Conservation (phyloP, 202 grass and related monocot species). For the Dendrocalamus latiflorus region DNA sequence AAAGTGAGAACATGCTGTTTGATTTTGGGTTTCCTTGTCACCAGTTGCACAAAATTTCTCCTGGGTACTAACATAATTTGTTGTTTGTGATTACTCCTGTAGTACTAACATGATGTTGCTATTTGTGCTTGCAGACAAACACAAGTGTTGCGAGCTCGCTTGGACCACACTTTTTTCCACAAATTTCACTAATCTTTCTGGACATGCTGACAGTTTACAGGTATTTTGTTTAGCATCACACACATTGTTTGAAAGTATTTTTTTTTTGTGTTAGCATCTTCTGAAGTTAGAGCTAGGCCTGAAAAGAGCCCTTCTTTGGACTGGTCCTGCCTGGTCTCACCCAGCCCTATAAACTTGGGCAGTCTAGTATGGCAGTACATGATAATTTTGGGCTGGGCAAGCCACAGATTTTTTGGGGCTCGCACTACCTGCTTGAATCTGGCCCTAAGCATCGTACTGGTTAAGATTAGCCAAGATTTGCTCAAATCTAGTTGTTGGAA, state of each 20-base stretch:
- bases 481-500: not conserved
- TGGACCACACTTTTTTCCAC: constrained; percentile 89
- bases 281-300: not conserved
- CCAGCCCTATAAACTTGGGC: not conserved
- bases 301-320: not conserved
- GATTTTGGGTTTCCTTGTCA: not conserved
- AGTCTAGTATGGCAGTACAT: not conserved
- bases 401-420: not conserved
- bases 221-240: constrained; percentile 35
- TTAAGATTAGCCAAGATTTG: not conserved
- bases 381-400: not conserved
- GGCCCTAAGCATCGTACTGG: not conserved
- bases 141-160: constrained; percentile 86
- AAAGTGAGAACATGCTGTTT: not conserved
- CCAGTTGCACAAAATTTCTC: not conserved
- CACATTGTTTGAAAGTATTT: not conserved
- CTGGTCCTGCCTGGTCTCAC: not conserved
- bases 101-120: constrained; percentile 20
- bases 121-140: constrained; percentile 80
- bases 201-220: constrained; percentile 99
- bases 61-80: not conserved
- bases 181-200: constrained; percentile 92
- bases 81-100: not conserved
- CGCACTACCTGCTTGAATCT: not conserved
- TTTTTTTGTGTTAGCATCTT: not conserved